Conservation (phyloP, 495 filamentous ascomycete species). For the Aspergillus conjunctus region DNA sequence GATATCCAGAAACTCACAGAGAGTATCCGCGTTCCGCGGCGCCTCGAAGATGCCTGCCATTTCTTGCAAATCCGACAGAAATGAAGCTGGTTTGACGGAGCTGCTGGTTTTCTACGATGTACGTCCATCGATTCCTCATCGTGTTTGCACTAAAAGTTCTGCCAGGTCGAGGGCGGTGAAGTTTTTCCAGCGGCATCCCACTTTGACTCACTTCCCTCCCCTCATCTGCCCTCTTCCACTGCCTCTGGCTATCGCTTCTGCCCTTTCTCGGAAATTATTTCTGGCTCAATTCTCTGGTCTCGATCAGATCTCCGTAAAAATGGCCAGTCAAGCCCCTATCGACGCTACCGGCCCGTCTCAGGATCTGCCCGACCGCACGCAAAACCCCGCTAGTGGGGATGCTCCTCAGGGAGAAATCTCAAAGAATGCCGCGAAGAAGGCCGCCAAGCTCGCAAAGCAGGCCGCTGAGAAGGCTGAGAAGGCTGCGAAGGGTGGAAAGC, state of each 20-base stretch:
- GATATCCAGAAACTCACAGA: slow-evolving; percentile 57
- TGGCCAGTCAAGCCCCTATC: slow-evolving; percentile 44
- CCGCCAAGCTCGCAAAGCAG: slow-evolving; percentile 65
- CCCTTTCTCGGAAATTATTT: slow-evolving; percentile 18
- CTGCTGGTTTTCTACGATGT: slow-evolving; percentile 26
- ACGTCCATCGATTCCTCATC: slow-evolving; percentile 12
- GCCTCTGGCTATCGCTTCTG: slow-evolving; percentile 19
- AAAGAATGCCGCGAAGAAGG: slow-evolving; percentile 71
- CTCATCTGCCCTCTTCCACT: slow-evolving; percentile 19
- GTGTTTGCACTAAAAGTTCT: slow-evolving; percentile 50
- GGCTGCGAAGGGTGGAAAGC: slow-evolving; percentile 65
- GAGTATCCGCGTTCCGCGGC: slow-evolving; percentile 79
- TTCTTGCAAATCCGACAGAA: slow-evolving; percentile 32
- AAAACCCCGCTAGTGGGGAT: slow-evolving; percentile 45
- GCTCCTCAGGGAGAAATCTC: slow-evolving; percentile 52
- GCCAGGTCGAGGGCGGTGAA: slow-evolving; percentile 45
- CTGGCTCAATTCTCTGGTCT: slow-evolving; percentile 22
- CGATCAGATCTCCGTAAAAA: slow-evolving; percentile 33
- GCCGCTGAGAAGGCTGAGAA: slow-evolving; percentile 71
- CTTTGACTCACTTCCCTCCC: slow-evolving; percentile 35
- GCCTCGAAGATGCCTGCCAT: slow-evolving; percentile 93
- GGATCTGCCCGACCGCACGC: slow-evolving; percentile 45
- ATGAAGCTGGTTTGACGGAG: slow-evolving; percentile 28
- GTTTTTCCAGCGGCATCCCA: slow-evolving; percentile 44
- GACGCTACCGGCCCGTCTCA: slow-evolving; percentile 35